Conservation (phyloP, 441 rosid species). For the Pelargonium citronellum region DNA sequence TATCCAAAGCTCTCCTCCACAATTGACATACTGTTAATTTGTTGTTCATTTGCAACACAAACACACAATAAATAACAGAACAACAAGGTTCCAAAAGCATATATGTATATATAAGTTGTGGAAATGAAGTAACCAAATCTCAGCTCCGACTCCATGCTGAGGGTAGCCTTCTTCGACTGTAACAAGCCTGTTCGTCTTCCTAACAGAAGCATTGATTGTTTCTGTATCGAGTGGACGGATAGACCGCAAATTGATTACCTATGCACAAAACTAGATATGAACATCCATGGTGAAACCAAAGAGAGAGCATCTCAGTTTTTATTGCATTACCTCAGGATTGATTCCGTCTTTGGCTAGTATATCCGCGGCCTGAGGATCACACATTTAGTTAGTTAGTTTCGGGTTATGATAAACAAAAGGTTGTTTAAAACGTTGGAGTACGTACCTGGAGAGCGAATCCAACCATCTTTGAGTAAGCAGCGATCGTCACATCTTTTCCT, state of each 20-base stretch:
- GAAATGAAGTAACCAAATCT: constrained; percentile 52
- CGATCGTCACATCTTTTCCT: constrained; percentile 87
- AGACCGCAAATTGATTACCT: constrained; percentile 86
- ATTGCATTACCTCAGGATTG: too few species aligned
- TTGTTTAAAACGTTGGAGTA: too few species aligned
- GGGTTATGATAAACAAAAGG: too few species aligned
- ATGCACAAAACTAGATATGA: not conserved
- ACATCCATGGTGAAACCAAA: too few species aligned
- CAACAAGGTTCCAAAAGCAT: too few species aligned
- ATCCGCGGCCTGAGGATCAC: too few species aligned
- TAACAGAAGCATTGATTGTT: constrained; percentile 79
- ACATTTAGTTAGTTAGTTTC: too few species aligned
- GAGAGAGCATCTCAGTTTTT: too few species aligned
- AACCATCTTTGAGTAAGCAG: constrained; percentile 84
- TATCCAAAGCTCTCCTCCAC: constrained; percentile 85
- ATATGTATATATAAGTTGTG: not conserved
- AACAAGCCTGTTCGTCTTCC: constrained; percentile 88
- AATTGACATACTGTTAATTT: constrained; percentile 58
- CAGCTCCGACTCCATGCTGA: constrained; percentile 24
- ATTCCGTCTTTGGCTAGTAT: too few species aligned
- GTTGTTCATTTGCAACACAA: too few species aligned
- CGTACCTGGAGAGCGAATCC: constrained; percentile 72
- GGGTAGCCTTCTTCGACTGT: constrained; percentile 96
- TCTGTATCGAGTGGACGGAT: constrained; percentile 88
- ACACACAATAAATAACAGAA: too few species aligned